These are phyloP conservation scores for Carex arenaria DNA, from an alignment of 202 grass and related monocot species.

Conservation along the genomic window DNA sequence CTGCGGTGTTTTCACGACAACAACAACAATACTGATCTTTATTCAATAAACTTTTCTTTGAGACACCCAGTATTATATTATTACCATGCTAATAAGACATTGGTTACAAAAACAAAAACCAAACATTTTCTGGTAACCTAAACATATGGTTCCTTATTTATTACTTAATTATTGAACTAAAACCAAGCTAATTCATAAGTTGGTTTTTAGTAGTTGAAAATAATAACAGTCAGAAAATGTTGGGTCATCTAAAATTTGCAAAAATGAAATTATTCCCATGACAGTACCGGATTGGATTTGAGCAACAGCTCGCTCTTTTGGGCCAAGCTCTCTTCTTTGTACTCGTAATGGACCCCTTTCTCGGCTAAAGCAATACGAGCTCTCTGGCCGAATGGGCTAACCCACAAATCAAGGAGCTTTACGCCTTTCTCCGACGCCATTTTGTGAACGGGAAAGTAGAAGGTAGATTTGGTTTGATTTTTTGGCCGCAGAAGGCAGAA, in stretches of 20 bases:
- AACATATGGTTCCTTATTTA: background rate
- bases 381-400: conserved; percentile 55
- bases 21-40: background rate
- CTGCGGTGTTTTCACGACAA: background rate
- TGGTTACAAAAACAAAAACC: background rate
- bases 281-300: conserved; percentile 48
- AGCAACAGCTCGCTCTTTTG: conserved; percentile 61
- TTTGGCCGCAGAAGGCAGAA: too few species aligned
- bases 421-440: conserved; percentile 18
- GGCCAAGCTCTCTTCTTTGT: conserved; percentile 28
- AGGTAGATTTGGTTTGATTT: background rate
- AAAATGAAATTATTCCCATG: background rate
- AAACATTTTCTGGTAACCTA: background rate
- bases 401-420: conserved; percentile 45
- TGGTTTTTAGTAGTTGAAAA: background rate
- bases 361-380: conserved; percentile 47
- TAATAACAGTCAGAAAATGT: background rate
- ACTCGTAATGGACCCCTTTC: conserved; percentile 64
- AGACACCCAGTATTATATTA: background rate
- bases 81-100: background rate
- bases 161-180: background rate
- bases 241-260: background rate
- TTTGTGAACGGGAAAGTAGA: background rate
- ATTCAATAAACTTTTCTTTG: background rate
- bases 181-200: background rate